A percentile compares a stretch with the other conserved stretches of the same genome.
These are phyloP conservation scores for Botrytis porri DNA, from an alignment of 2,329 filamentous ascomycete genomes.

Conservation along the genomic window DNA sequence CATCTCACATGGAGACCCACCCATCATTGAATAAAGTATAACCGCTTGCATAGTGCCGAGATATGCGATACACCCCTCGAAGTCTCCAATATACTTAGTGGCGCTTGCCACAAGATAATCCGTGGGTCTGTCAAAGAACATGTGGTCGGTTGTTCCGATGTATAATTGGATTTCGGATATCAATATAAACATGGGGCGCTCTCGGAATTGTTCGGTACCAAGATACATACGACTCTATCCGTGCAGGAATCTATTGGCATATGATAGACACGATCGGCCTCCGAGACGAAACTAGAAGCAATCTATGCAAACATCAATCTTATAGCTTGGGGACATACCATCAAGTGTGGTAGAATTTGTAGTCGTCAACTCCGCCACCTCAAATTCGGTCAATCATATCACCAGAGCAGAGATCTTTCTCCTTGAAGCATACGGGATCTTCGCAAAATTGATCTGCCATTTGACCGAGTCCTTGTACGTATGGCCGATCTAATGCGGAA, in stretches of 20 bases:
- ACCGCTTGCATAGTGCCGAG: background rate
- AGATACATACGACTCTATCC: background rate
- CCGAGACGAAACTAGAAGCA: background rate
- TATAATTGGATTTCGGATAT: background rate
- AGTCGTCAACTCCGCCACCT: background rate
- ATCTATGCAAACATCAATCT: background rate
- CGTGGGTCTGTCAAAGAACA: conserved; percentile 2
- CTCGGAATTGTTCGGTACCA: background rate
- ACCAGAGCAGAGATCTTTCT: background rate
- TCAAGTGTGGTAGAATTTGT: background rate
- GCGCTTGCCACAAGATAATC: conserved; percentile 1
- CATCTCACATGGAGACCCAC: conserved; percentile 7
- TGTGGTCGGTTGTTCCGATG: conserved; percentile 9
- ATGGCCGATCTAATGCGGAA: background rate
- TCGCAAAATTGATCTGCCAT: background rate
- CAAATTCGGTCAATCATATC: background rate
- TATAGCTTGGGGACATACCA: too few relatives aligned
- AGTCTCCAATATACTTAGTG: conserved; percentile 9
- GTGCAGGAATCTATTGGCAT: background rate
- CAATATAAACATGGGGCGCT: background rate
- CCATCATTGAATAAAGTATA: background rate
- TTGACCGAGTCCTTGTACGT: background rate
- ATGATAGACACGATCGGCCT: background rate
- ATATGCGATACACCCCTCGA: background rate
- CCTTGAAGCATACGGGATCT: background rate